phyloP scores from a whole-genome alignment of 2,329 filamentous ascomycete genomes.

The Cryphonectria carpinicola region DNA sequence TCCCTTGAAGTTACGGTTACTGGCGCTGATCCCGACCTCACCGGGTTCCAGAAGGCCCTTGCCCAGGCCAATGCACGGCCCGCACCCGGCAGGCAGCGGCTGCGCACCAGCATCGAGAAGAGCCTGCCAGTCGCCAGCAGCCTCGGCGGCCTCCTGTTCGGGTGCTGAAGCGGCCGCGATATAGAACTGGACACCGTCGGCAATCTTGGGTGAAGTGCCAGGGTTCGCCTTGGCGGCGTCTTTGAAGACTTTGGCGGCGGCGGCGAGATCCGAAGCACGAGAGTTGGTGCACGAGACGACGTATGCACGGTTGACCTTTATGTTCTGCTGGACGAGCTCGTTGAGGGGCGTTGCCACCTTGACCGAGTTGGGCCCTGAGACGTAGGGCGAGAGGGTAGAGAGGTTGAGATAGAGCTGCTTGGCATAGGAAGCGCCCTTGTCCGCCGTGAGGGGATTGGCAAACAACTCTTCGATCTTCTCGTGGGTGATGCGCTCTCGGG shows the following conservation, averaged over 20 bases:
- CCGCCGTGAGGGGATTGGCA: constrained; percentile 67
- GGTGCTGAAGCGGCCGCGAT: constrained; percentile 82
- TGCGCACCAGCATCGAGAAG: constrained; percentile 76
- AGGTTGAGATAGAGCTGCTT: constrained; percentile 84
- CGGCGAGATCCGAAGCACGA: constrained; percentile 77
- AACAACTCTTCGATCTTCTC: constrained; percentile 73
- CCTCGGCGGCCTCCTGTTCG: constrained; percentile 79
- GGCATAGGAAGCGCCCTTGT: constrained; percentile 78
- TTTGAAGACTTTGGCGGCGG: constrained; percentile 83
- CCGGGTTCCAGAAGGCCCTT: constrained; percentile 78
- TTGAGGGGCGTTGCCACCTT: constrained; percentile 80
- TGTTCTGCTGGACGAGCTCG: constrained; percentile 73
- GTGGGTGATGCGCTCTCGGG: constrained; percentile 70
- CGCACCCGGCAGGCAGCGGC: constrained; percentile 72
- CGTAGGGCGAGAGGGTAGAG: constrained; percentile 79
- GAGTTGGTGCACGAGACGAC: constrained; percentile 96
- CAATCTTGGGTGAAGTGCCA: constrained; percentile 69
- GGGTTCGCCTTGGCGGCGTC: constrained; percentile 60
- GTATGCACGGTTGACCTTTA: constrained; percentile 87
- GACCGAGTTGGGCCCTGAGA: constrained; percentile 88
- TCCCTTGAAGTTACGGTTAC: constrained; percentile 90
- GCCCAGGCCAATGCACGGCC: constrained; percentile 82
- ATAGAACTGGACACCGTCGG: constrained; percentile 80
- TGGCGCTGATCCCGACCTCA: constrained; percentile 82
- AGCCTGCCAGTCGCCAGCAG: constrained; percentile 81